Conservation (phyloP, 306 rosid genomes). For the Pueraria montana region DNA sequence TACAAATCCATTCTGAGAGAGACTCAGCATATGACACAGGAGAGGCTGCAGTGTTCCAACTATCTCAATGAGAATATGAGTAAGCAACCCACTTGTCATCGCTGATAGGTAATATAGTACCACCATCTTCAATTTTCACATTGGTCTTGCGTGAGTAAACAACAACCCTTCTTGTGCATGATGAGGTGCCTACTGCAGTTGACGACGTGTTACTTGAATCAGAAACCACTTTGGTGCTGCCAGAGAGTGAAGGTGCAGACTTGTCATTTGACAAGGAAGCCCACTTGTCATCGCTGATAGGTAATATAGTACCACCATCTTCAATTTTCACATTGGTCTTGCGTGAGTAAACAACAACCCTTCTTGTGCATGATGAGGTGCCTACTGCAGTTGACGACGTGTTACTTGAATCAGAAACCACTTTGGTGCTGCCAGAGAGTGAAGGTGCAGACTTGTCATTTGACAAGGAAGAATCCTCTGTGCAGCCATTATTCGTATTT, state of each 20-base stretch:
- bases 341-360: constrained; percentile 54
- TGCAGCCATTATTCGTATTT: constrained; percentile 29
- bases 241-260: constrained; percentile 37
- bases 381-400: constrained; percentile 39
- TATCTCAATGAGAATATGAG: constrained; percentile 40
- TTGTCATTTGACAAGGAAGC: constrained; percentile 26
- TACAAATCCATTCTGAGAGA: not conserved
- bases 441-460: constrained; percentile 23
- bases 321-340: constrained; percentile 45
- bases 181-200: constrained; percentile 36
- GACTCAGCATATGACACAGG: not conserved
- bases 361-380: constrained; percentile 10
- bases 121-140: constrained; percentile 47
- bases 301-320: constrained; percentile 47
- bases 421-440: constrained; percentile 31
- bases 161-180: constrained; percentile 21
- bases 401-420: constrained; percentile 27
- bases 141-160: constrained; percentile 56
- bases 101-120: constrained; percentile 51
- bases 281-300: constrained; percentile 67
- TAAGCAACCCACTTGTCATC: constrained; percentile 71
- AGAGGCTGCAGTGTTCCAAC: not conserved
- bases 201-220: constrained; percentile 30
- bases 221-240: constrained; percentile 22
- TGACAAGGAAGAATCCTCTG: constrained; percentile 16